These are phyloP conservation scores for Monilinia polystroma DNA, from an alignment of 2,329 filamentous ascomycete genomes.

Conservation along the genomic window DNA sequence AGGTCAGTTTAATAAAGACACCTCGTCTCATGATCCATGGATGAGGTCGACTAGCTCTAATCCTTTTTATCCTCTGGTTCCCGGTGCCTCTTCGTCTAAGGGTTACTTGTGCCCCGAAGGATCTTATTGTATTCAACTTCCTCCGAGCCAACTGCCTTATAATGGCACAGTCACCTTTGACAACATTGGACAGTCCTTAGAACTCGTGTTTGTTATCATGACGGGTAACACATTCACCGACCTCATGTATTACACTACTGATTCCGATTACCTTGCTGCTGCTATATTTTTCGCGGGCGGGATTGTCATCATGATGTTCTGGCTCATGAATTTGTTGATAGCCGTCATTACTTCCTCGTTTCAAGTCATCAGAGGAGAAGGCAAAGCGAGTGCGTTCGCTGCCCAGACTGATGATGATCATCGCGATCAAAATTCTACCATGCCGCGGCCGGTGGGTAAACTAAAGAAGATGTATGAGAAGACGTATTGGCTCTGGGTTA, in stretches of 20 bases:
- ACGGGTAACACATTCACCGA: constrained; percentile 96
- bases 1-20: constrained; percentile 67
- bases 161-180: constrained; percentile 91
- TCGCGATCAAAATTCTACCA: constrained; percentile 37
- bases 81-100: constrained; percentile 60
- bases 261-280: constrained; percentile 85
- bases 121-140: constrained; percentile 77
- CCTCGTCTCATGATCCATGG: constrained; percentile 65
- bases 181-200: constrained; percentile 86
- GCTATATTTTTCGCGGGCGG: constrained; percentile 72
- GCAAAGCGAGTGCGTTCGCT: constrained; percentile 89
- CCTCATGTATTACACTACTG: constrained; percentile 87
- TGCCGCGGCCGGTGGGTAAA: constrained; percentile 45
- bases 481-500: constrained; percentile 74
- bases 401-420: constrained; percentile 61
- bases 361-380: constrained; percentile 96
- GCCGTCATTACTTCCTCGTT: constrained; percentile 98
- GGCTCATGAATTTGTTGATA: constrained; percentile 92
- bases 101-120: constrained; percentile 84
- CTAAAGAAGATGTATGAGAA: constrained; percentile 74
- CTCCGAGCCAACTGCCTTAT: constrained; percentile 61
- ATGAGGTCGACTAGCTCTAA: constrained; percentile 45
- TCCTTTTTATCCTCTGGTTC: constrained; percentile 46
- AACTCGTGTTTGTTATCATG: constrained; percentile 97
- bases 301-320: constrained; percentile 91